Evolutionary conservation across 306 rosid genomes (phyloP).

Genomic region (Quercus engelmannii): DNA sequence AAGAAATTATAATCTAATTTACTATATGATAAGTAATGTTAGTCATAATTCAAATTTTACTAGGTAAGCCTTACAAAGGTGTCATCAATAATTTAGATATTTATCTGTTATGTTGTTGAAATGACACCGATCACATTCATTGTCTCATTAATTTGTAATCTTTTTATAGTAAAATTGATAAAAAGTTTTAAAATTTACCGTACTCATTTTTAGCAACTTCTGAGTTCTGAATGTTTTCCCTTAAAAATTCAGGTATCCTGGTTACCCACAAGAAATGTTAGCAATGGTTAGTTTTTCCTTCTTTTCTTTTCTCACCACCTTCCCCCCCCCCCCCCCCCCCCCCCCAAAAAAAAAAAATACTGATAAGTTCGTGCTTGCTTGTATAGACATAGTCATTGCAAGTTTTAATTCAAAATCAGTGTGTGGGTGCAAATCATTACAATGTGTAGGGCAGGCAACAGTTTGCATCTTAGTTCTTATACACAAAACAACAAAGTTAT

Average conservation of each 20-base stretch:
- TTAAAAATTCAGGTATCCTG: slow-evolving; percentile 49
- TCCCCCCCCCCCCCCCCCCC: rapidly evolving
- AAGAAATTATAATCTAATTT: not conserved
- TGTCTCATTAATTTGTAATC: no score
- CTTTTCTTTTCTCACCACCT: no score
- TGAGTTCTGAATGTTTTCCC: slow-evolving; percentile 8
- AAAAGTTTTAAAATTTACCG: no score
- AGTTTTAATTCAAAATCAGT: not conserved
- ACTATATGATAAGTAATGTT: not conserved
- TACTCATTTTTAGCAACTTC: not conserved
- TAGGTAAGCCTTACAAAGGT: no score
- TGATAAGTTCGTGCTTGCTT: not conserved
- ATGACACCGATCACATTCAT: no score
- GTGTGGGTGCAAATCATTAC: not conserved
- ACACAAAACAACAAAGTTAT: not conserved
- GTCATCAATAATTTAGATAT: no score
- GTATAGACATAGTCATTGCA: not conserved
- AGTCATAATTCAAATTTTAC: no score
- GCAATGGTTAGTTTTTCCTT: slow-evolving; percentile 34
- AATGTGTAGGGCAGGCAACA: not conserved
- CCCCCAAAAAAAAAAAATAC: no score
- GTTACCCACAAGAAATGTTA: slow-evolving; percentile 44
- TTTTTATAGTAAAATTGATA: no score
- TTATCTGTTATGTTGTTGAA: no score
- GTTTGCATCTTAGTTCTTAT: not conserved